Evolutionary conservation across 345 rosid genomes (phyloP).

Genomic region (Mercurialis annua): DNA sequence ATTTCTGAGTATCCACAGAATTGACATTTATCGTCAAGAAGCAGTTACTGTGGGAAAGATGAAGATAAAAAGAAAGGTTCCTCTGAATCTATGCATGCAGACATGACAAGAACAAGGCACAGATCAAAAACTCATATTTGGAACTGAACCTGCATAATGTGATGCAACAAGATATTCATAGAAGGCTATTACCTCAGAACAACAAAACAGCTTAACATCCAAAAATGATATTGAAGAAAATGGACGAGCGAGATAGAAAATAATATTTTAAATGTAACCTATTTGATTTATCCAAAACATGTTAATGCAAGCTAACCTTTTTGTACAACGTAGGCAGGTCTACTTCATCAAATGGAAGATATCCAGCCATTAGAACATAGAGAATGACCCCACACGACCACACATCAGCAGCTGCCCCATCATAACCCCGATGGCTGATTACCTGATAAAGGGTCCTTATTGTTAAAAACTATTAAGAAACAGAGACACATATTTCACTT

Average conservation of each 20-base stretch:
- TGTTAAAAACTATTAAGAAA: constrained; percentile 10
- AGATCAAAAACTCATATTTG: constrained; percentile 7
- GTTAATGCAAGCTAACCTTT: constrained; percentile 47
- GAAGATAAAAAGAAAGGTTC: not conserved
- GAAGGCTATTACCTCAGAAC: not conserved
- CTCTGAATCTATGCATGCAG: constrained; percentile 2
- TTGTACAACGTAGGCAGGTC: constrained; percentile 73
- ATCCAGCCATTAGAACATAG: constrained; percentile 82
- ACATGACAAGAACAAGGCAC: constrained; percentile 1
- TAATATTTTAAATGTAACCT: not conserved
- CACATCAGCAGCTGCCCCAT: constrained; percentile 86
- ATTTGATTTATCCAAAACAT: not conserved
- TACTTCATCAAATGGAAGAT: constrained; percentile 70
- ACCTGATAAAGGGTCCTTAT: constrained; percentile 37
- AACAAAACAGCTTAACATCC: not conserved
- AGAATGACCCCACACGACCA: constrained; percentile 98
- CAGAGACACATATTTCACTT: not conserved
- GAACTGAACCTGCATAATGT: constrained; percentile 4
- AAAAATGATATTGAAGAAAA: not conserved
- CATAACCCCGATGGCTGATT: constrained; percentile 62
- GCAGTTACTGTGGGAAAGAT: constrained; percentile 1
- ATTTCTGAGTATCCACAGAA: constrained; percentile 7
- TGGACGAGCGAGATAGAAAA: not conserved
- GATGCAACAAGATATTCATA: not conserved
- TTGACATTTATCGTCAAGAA: not conserved